Evolutionary conservation across 2,329 filamentous ascomycete species (phyloP).

Genomic region (Cryphonectria naterciae): DNA sequence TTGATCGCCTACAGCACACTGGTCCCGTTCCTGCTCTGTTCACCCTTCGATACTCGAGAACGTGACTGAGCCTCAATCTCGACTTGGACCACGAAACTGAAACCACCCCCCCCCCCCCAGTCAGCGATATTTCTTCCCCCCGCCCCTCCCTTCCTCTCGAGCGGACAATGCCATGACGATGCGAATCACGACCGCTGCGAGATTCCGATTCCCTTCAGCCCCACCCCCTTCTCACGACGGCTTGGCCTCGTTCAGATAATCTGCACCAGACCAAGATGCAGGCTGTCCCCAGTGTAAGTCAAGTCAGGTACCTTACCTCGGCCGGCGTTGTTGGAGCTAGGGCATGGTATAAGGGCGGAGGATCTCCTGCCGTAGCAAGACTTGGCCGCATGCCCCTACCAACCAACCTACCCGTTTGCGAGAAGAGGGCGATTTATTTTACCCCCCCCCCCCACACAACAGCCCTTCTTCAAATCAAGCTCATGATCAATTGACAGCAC

Average conservation of each 20-base stretch:
- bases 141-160: not conserved
- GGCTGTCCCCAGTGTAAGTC: constrained; percentile 52
- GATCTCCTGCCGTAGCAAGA: not conserved
- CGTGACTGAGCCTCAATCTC: not conserved
- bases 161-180: constrained; percentile 43
- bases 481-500: not conserved
- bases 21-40: constrained; percentile 11
- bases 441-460: not conserved
- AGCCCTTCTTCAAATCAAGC: not conserved
- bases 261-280: constrained; percentile 42
- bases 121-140: not conserved
- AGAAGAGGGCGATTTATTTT: not conserved
- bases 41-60: not conserved
- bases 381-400: constrained; percentile 9
- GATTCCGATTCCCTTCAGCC: constrained; percentile 38
- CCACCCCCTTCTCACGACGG: constrained; percentile 36
- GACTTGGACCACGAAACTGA: constrained; percentile 7
- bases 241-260: constrained; percentile 38
- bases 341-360: not conserved
- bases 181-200: constrained; percentile 41
- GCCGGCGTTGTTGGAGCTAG: not conserved
- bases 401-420: not conserved
- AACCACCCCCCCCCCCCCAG: constrained; percentile 2
- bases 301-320: not conserved
- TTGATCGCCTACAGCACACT: constrained; percentile 3